A percentile compares a stretch with the other conserved stretches of the same genome.
These are phyloP conservation scores for Populus pruinosa DNA, from an alignment of 345 rosid species.

Conservation along the genomic window DNA sequence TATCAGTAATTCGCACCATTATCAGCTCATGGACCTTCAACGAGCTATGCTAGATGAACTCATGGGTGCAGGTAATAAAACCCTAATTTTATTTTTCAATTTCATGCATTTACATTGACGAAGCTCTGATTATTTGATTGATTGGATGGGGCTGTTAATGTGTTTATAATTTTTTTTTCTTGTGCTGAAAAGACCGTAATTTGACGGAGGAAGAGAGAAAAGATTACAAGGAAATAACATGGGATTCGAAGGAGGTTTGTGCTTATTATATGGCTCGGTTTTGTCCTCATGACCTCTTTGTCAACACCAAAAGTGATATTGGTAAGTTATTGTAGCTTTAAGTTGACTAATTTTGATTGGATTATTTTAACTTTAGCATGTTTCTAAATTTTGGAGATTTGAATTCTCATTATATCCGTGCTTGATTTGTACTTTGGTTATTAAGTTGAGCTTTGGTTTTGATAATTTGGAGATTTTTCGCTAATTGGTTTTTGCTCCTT, in stretches of 20 bases:
- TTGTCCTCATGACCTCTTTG: conserved; percentile 97
- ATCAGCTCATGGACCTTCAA: conserved; percentile 74
- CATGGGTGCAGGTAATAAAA: conserved; percentile 76
- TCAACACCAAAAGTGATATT: conserved; percentile 94
- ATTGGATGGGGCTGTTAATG: background rate
- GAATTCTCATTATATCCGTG: background rate
- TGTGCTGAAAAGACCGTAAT: conserved; percentile 58
- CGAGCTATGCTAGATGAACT: conserved; percentile 95
- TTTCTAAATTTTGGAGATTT: background rate
- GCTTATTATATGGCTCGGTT: conserved; percentile 91
- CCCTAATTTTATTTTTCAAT: background rate
- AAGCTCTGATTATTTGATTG: background rate
- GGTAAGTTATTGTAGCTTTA: conserved; percentile 42
- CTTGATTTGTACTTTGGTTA: background rate
- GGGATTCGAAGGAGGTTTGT: conserved; percentile 97
- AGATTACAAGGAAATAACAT: conserved; percentile 71
- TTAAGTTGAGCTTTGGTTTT: background rate
- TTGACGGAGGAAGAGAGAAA: conserved; percentile 84
- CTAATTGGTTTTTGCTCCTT: conserved; percentile 7
- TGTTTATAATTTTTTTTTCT: background rate
- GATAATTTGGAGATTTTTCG: background rate
- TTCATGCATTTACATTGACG: background rate
- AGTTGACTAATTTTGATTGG: background rate
- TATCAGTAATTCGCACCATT: background rate
- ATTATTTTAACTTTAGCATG: background rate